Evolutionary conservation across 192 early-diverging fungal genomes (phyloP), one percentile per base, ranked within the genome.

Genomic region (Cetraspora pellucida): DNA sequence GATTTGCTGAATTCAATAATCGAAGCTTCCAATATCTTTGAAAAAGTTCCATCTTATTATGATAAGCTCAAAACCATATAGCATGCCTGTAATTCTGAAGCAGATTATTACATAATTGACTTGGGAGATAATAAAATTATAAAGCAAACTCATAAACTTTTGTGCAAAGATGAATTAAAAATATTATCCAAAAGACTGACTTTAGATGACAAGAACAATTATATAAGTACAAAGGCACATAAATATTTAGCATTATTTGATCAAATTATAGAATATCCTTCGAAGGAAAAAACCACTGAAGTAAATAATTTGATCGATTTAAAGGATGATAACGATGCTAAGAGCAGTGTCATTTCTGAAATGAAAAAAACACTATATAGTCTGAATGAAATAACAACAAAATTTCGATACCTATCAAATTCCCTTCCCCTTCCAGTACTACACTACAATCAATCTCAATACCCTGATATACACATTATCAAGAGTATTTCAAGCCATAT

Each of bases 381-480:
- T 59, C 58, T 59, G 23, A 59, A 59, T 59, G 58, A 59, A 23
- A 59, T 59, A 59, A 19, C 58, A 19, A 59, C 58, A 59, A 59
- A 59, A 59, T 59, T 59, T 59, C 58, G 58, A 59, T 59, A 59
- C 58, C 58, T 59, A 59, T 59, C 58, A 59, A 59, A 59, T 25
- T 23, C 58, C 23, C 58, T 59, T 25, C 58, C 50, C 50, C 50
- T 52, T 52, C 50, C 50, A 52, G 50, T 52, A 52, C 50, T 52
- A 19, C 50, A 52, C 16, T 52, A 19, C 50, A 19, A 52, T 52
- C 50, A 52, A 52, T 52, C 50, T 52, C 50, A 52, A 52, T 52
- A 52, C 19, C 19, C 50, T 52, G 50, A 52, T 52, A 13, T 52
- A 13, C 19, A 52, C 19, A 52, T 52, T 52, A 52, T 52, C 19